Percentiles rank a stretch among this genome's conserved stretches.
Conservation (phyloP, 306 rosid species). For the Pyrus pyrifolia region DNA sequence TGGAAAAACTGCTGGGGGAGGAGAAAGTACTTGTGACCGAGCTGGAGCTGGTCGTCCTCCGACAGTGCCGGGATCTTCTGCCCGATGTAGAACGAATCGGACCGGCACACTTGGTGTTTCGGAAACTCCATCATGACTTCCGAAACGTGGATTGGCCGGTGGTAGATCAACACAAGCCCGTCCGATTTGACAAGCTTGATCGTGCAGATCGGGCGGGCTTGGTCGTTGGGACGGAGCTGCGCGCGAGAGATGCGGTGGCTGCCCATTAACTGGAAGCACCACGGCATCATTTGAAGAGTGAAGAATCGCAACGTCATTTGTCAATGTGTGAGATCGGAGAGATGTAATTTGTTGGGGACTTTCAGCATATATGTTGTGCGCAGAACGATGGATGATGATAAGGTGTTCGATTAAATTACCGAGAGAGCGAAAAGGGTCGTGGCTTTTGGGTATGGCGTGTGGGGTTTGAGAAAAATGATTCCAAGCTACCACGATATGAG, state of each 20-base stretch:
- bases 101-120: conserved; percentile 27
- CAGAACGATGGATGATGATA: not conserved
- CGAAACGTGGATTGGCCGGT: conserved; percentile 19
- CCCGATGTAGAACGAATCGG: conserved; percentile 38
- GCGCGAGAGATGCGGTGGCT: not conserved
- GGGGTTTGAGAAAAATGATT: conserved; percentile 5
- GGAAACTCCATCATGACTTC: conserved; percentile 24
- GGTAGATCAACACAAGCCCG: conserved; percentile 23
- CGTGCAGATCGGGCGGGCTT: not conserved
- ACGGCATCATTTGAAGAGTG: conserved; percentile 12
- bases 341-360: not conserved
- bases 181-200: conserved; percentile 31
- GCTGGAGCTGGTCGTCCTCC: conserved; percentile 24
- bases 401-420: not conserved
- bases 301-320: conserved; percentile 7
- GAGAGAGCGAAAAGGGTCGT: not conserved
- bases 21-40: conserved; percentile 37
- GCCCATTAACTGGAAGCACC: conserved; percentile 21
- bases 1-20: conserved; percentile 32
- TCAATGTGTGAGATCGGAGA: not conserved
- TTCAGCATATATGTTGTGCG: not conserved
- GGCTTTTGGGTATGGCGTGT: not conserved
- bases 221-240: not conserved
- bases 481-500: not conserved
- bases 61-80: conserved; percentile 40